Conservation (phyloP, 2,329 filamentous ascomycete species). For the Calonectria multiphialidica region DNA sequence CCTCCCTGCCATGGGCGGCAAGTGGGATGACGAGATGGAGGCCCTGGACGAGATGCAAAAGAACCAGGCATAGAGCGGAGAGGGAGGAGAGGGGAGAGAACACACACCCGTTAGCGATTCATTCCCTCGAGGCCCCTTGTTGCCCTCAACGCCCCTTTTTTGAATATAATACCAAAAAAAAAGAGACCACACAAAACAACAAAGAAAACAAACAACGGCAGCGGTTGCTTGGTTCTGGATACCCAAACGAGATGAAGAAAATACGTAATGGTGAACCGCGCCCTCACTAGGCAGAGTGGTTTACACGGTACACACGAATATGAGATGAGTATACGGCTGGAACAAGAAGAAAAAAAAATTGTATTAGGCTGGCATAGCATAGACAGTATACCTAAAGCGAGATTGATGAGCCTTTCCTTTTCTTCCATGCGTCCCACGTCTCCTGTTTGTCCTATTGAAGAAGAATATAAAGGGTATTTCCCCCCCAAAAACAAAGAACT, state of each 20-base stretch:
- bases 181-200: conserved; percentile 8
- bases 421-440: conserved; percentile 3
- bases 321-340: conserved; percentile 22
- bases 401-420: conserved; percentile 32
- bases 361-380: conserved; percentile 37
- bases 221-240: conserved; percentile 2
- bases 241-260: conserved; percentile 21
- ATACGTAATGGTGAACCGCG: conserved; percentile 14
- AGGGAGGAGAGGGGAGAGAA: no score
- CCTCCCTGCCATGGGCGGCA: conserved; percentile 49
- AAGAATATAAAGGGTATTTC: conserved; percentile 43
- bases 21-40: conserved; percentile 72
- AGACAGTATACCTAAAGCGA: conserved; percentile 37
- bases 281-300: background rate
- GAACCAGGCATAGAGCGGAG: conserved; percentile 27
- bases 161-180: background rate
- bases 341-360: conserved; percentile 29
- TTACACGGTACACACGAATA: conserved; percentile 5
- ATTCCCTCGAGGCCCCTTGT: background rate
- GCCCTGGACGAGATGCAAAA: conserved; percentile 57
- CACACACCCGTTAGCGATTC: background rate
- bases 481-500: background rate
- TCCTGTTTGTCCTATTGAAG: conserved; percentile 27
- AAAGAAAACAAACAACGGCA: conserved; percentile 9
- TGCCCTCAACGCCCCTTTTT: background rate